Conservation (phyloP, 1,284 basidiomycete genomes). For the Malassezia sympodialis region DNA sequence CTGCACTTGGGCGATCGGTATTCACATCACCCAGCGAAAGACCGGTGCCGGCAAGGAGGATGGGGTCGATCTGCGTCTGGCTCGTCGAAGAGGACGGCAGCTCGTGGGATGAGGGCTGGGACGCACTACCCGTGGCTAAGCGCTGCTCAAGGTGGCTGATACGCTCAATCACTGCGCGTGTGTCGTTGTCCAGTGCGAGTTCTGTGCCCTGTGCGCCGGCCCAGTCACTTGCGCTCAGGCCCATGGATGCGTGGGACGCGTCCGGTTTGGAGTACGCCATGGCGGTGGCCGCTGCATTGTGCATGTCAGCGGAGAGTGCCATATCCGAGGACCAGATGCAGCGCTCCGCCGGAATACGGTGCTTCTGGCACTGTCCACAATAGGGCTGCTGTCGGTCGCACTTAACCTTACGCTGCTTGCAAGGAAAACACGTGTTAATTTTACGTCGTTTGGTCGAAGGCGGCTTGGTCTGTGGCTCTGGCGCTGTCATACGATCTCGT, state of each 20-base stretch:
- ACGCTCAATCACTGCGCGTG: constrained; percentile 31
- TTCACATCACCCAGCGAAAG: constrained; percentile 16
- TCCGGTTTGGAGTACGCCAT: constrained; percentile 14
- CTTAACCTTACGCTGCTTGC: constrained; percentile 39
- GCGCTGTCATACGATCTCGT: constrained; percentile 10
- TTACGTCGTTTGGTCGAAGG: constrained; percentile 32
- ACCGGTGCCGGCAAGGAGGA: constrained; percentile 16
- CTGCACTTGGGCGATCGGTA: constrained; percentile 2
- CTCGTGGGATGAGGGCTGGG: constrained; percentile 14
- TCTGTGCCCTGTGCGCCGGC: constrained; percentile 16
- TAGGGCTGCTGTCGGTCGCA: constrained; percentile 40
- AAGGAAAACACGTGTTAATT: constrained; percentile 43
- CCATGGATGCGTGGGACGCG: constrained; percentile 15
- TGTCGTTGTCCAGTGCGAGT: constrained; percentile 26
- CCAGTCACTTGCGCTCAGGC: constrained; percentile 21
- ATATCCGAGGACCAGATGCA: constrained; percentile 31
- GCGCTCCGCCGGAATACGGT: constrained; percentile 28
- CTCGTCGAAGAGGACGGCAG: background rate
- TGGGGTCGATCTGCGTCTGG: constrained; percentile 17
- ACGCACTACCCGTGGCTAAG: constrained; percentile 9
- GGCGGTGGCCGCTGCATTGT: constrained; percentile 4
- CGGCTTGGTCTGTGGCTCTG: constrained; percentile 15
- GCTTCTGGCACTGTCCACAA: constrained; percentile 40
- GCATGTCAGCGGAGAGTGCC: constrained; percentile 7
- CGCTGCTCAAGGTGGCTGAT: constrained; percentile 29